These are phyloP conservation scores for Sphaerulina populicola DNA, from an alignment of 2,329 filamentous ascomycete genomes.

Conservation along the genomic window DNA sequence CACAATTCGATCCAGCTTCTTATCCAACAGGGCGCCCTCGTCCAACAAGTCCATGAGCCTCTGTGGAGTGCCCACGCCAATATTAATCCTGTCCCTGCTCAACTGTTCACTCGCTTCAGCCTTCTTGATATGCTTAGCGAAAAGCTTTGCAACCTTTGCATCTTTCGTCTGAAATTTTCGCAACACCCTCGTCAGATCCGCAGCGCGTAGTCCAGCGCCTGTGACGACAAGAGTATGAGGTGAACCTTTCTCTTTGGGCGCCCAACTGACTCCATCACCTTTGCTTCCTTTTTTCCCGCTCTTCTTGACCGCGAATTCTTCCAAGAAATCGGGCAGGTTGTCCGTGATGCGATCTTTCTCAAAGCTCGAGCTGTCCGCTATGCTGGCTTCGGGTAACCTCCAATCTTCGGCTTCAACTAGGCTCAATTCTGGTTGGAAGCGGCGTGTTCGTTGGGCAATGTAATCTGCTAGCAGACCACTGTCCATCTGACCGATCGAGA, in stretches of 20 bases:
- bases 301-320: slow-evolving; percentile 46
- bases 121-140: slow-evolving; percentile 97
- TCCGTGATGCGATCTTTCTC: slow-evolving; percentile 57
- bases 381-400: slow-evolving; percentile 63
- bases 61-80: slow-evolving; percentile 83
- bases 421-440: slow-evolving; percentile 73
- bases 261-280: slow-evolving; percentile 47
- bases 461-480: slow-evolving; percentile 75
- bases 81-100: slow-evolving; percentile 60
- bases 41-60: slow-evolving; percentile 75
- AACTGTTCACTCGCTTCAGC: slow-evolving; percentile 75
- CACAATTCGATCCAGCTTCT: slow-evolving; percentile 67
- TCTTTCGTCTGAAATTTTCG: slow-evolving; percentile 73
- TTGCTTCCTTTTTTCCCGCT: slow-evolving; percentile 33
- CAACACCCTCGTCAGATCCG: slow-evolving; percentile 69
- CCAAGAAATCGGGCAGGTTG: slow-evolving; percentile 71
- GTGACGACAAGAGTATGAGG: slow-evolving; percentile 83
- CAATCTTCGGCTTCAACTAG: slow-evolving; percentile 76
- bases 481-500: slow-evolving; percentile 73
- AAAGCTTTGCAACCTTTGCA: slow-evolving; percentile 75
- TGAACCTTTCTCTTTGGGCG: slow-evolving; percentile 55
- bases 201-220: slow-evolving; percentile 73
- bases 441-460: slow-evolving; percentile 66
- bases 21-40: slow-evolving; percentile 63
- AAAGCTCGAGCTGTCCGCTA: slow-evolving; percentile 73